These are phyloP conservation scores for Colletotrichum graminicola DNA, from an alignment of 2,329 filamentous ascomycete genomes.

Conservation along the genomic window DNA sequence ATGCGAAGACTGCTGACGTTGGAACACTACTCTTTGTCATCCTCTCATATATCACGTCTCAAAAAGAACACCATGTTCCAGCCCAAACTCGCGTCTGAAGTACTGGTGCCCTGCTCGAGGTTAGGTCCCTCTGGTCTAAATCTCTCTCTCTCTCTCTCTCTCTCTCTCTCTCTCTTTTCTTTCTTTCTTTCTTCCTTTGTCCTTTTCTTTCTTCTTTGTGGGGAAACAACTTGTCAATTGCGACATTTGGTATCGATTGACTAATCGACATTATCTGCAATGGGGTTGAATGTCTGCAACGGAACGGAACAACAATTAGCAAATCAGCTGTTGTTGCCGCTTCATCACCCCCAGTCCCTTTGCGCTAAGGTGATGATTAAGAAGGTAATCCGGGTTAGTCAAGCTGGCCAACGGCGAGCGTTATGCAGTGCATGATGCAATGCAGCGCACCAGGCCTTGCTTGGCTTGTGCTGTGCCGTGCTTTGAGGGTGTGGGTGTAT, in stretches of 20 bases:
- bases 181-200: neutral
- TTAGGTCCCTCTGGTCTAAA: neutral
- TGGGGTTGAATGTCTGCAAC: conserved; percentile 11
- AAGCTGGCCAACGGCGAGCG: conserved; percentile 24
- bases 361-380: conserved; percentile 25
- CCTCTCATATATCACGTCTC: neutral
- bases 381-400: conserved; percentile 4
- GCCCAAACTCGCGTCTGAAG: conserved; percentile 33
- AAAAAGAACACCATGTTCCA: conserved; percentile 14
- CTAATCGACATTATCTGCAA: conserved; percentile 18
- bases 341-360: conserved; percentile 18
- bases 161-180: neutral
- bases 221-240: conserved; percentile 15
- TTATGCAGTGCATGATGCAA: conserved; percentile 38
- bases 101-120: conserved; percentile 23
- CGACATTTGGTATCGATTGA: conserved; percentile 7
- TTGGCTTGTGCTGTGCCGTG: conserved; percentile 13
- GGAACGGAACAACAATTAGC: conserved; percentile 11
- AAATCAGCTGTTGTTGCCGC: neutral
- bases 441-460: conserved; percentile 35
- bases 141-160: no score
- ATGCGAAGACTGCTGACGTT: conserved; percentile 4
- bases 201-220: neutral
- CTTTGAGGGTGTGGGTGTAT: neutral
- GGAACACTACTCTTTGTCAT: neutral